Evolutionary conservation across 2,329 filamentous ascomycete genomes (phyloP), one percentile per base, ranked within the genome.

Genomic region (Stylonectria norvegica): DNA sequence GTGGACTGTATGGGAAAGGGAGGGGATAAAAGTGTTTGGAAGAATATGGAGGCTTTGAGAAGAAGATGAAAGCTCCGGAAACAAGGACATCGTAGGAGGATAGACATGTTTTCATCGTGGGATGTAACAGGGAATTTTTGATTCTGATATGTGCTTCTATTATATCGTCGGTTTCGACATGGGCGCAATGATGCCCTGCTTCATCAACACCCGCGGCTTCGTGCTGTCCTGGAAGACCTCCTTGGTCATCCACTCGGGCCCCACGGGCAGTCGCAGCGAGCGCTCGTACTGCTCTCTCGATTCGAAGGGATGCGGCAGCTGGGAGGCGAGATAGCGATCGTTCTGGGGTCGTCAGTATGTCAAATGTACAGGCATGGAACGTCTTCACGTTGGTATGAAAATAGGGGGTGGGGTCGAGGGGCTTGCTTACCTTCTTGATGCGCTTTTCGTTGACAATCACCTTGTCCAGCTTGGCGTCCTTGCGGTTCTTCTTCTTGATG

Each of bases 201-300:
- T 96, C 63, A 95, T 72, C 64, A 97, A 73, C 51, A 97, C 78
- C 56, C 89, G 81, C 43, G 93, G 93, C 76, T 91, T 95, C 44
- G 86, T 95, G 46, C 79, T 79, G 55, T 85, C 81, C 72, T 97
- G 90, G 76, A 93, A 93, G 11, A 86, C 89, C 70, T 89, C 82
- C 77, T 95, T 96, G n/a, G 91, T 97, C 53, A 83, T 82, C 90
- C 91, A 98, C 66, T 98, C 91, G 12, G 86, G 88, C 2, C 93
- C 93, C 45, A 97, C 80, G 2, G 93, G 93, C 52, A 96, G 68
- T 30, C 91, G 76, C 43, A 97, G 71, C 49, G 85, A 86, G 36
- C 91, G 75, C 72, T 98, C 93, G 67, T 97, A 97, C 71, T 96
- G 89, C 59, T 86, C 78, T 53, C 76, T 78, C 19, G 78, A 88